Conservation (phyloP, 140 eudicot species). For the Anethum foeniculum region DNA sequence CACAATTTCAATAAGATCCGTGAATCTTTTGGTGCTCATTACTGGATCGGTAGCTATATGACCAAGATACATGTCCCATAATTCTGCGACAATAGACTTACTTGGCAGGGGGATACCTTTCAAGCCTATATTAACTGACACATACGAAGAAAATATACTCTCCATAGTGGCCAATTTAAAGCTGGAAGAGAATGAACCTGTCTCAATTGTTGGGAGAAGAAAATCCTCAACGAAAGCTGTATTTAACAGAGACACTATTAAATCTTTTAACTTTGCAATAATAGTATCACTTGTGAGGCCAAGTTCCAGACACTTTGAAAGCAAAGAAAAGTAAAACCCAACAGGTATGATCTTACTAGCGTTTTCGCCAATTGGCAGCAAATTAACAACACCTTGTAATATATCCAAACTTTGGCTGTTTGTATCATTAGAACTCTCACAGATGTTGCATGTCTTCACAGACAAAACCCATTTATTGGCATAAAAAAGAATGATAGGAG, state of each 20-base stretch:
- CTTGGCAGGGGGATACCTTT: slow-evolving; percentile 32
- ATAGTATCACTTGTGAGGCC: slow-evolving; percentile 30
- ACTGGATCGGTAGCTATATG: slow-evolving; percentile 49
- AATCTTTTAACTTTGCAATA: slow-evolving; percentile 43
- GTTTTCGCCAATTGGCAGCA: slow-evolving; percentile 55
- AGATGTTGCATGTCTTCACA: slow-evolving; percentile 17
- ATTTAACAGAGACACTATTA: slow-evolving; percentile 52
- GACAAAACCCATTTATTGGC: slow-evolving; percentile 53
- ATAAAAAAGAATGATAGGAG: slow-evolving; percentile 70
- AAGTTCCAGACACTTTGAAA: slow-evolving; percentile 49
- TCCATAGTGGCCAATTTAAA: slow-evolving; percentile 50
- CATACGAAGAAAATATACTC: slow-evolving; percentile 51
- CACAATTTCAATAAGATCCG: slow-evolving; percentile 60
- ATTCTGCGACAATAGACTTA: slow-evolving; percentile 49
- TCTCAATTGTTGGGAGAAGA: slow-evolving; percentile 33
- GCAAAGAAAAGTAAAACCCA: slow-evolving; percentile 75
- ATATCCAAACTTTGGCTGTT: slow-evolving; percentile 17
- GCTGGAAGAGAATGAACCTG: slow-evolving; percentile 32
- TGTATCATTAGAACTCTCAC: slow-evolving; percentile 24
- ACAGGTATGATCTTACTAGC: slow-evolving; percentile 62
- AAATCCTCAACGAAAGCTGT: slow-evolving; percentile 75
- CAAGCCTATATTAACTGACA: slow-evolving; percentile 32
- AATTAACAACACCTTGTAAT: slow-evolving; percentile 55
- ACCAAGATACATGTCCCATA: slow-evolving; percentile 71
- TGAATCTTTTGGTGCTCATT: slow-evolving; percentile 45